phyloP scores from a whole-genome alignment of 75 land plant species.

The Picea glauca region DNA sequence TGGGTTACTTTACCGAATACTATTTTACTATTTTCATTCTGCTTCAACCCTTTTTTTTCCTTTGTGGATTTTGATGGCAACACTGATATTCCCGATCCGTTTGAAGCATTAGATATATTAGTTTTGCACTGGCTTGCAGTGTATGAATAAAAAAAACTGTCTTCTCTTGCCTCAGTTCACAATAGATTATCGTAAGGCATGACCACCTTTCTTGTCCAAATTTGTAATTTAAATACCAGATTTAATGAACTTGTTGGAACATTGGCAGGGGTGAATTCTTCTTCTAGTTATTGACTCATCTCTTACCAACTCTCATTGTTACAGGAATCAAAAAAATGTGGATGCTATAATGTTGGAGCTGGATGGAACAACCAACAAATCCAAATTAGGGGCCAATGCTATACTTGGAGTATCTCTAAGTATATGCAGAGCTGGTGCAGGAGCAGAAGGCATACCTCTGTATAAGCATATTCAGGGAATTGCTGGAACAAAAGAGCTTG shows the following conservation, averaged over 20 bases:
- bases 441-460: slow-evolving; percentile 74
- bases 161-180: no score
- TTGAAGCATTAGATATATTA: no score
- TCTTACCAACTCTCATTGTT: not conserved
- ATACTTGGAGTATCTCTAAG: slow-evolving; percentile 90
- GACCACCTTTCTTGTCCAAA: not conserved
- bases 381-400: slow-evolving; percentile 92
- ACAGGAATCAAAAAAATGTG: slow-evolving; percentile 75
- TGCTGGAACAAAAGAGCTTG: slow-evolving; percentile 85
- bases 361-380: slow-evolving; percentile 93
- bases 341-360: slow-evolving; percentile 85
- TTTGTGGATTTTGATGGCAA: no score
- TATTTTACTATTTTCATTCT: no score
- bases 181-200: not conserved
- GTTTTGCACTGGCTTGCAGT: no score
- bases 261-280: not conserved
- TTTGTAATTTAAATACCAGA: not conserved
- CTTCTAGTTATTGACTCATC: not conserved
- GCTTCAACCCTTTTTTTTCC: no score
- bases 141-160: no score
- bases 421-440: slow-evolving; percentile 92
- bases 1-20: no score
- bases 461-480: slow-evolving; percentile 83
- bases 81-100: no score
- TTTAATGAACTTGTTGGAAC: not conserved